A percentile compares a stretch with the other conserved stretches of the same genome.
Conservation (phyloP, 768 basidiomycete species). For the Mycena epipterygia region DNA sequence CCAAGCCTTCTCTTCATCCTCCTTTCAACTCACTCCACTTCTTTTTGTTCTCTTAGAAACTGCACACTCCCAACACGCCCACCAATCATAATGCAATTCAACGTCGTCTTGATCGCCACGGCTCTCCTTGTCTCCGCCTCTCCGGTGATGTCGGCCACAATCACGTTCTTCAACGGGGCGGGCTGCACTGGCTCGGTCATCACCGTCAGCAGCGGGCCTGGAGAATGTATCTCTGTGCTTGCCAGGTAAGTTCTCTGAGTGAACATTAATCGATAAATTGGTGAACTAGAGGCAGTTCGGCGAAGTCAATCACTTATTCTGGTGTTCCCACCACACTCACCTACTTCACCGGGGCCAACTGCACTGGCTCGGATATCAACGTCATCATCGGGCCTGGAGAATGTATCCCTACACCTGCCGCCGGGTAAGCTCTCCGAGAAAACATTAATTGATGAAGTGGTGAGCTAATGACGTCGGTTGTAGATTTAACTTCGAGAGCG, state of each 20-base stretch:
- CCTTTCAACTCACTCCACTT: too few species aligned
- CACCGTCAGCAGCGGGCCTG: neutral
- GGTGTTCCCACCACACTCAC: slow-evolving; percentile 36
- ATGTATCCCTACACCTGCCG: neutral
- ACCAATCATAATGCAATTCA: slow-evolving; percentile 43
- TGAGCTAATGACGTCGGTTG: neutral
- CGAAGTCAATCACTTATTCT: slow-evolving; percentile 37
- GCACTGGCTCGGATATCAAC: slow-evolving; percentile 24
- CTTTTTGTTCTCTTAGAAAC: too few species aligned
- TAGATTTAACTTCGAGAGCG: slow-evolving; percentile 1
- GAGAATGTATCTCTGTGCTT: slow-evolving; percentile 29
- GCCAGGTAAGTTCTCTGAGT: too few species aligned
- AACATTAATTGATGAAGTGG: too few species aligned
- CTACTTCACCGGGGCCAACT: slow-evolving; percentile 35
- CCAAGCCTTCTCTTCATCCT: neutral
- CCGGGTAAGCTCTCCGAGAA: neutral
- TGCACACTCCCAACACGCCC: too few species aligned
- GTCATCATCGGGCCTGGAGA: neutral
- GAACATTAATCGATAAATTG: too few species aligned
- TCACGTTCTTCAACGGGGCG: neutral
- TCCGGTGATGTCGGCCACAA: slow-evolving; percentile 3
- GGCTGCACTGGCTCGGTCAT: slow-evolving; percentile 17
- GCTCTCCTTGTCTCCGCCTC: slow-evolving; percentile 14
- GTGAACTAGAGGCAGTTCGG: slow-evolving; percentile 22
- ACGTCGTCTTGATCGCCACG: slow-evolving; percentile 15